Evolutionary conservation across 2,329 filamentous ascomycete species (phyloP), one percentile per base, ranked within the genome.

Genomic region (Cladophialophora exuberans): DNA sequence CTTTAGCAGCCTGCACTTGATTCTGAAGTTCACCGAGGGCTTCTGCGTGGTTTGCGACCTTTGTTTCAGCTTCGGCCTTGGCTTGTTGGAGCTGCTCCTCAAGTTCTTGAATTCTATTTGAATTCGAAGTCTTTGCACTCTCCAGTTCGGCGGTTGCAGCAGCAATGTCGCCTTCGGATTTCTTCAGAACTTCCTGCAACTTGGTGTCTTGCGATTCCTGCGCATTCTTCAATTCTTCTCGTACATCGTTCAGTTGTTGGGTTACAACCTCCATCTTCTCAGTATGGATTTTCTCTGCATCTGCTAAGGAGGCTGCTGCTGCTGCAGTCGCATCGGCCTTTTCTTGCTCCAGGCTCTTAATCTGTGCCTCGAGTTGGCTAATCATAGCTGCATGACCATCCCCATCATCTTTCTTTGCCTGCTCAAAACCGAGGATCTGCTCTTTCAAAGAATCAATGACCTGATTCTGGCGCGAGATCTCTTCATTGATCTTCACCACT

Each of bases 241-340:
- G 69, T 6, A 72, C 67, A 15, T 69, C 66, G 49, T 69, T 64
- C 15, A 75, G 62, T 46, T 73, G 62, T 41, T 69, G 28, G 31
- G 57, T 52, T 6, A 60, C 39, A 18, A 38, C 44, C 15, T 49
- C 47, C 5, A 62, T 18, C 35, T 57, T 52, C 30, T 55, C 51
- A 1, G 43, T 23, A 17, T 62, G 54, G 6, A 46, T 18, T 42
- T 59, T 56, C 47, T 62, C 47, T 7, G 51, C 47, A 2, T 35
- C 58, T 20, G 65, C 62, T 54, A 72, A 65, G 13, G 65, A 62
- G 10, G 62, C 56, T 13, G 64, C 65, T 10, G 64, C 63, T 1
- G 68, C 66, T 45, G 72, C 69, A 1, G 63, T 64, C 17, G 50
- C 51, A 26, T 54, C 51, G 6, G 38, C 31, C 5, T 62, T 56